A percentile compares a stretch with the other conserved stretches of the same genome.
Evolutionary conservation across 225 moss, liverwort and hornwort species (phyloP).

Genomic region (Climacium dendroides): DNA sequence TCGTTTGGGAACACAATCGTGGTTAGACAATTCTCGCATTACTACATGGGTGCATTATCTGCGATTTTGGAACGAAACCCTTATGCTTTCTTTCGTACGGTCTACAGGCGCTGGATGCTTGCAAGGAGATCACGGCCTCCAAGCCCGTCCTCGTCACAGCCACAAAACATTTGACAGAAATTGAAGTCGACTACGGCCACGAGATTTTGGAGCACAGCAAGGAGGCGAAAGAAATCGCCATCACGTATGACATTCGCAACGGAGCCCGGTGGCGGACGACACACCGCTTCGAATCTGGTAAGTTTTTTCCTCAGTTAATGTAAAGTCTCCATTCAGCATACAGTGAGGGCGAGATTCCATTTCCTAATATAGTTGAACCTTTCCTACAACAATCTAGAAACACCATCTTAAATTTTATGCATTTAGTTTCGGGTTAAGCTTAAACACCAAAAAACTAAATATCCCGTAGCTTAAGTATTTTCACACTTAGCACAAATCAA

Average conservation of each 20-base stretch:
- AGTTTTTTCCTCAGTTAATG: neutral
- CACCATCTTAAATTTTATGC: neutral
- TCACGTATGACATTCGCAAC: constrained; percentile 47
- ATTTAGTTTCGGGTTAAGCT: neutral
- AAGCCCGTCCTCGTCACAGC: neutral
- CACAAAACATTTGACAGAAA: constrained; percentile 21
- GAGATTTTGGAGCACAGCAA: constrained; percentile 39
- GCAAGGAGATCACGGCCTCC: neutral
- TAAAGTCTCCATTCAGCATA: neutral
- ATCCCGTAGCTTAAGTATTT: neutral
- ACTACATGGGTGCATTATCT: neutral
- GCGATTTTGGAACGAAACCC: neutral
- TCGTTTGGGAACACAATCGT: neutral
- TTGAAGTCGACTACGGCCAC: constrained; percentile 56
- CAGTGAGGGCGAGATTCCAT: neutral
- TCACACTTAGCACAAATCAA: neutral
- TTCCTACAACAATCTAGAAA: neutral
- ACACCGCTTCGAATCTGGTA: constrained; percentile 39
- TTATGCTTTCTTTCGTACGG: neutral
- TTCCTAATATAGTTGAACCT: neutral
- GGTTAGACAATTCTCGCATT: neutral
- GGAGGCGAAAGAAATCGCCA: constrained; percentile 26
- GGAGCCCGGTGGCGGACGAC: constrained; percentile 58
- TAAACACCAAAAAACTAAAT: neutral
- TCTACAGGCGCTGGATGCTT: neutral